Conservation (phyloP, 345 rosid genomes). For the Acer campestre region DNA sequence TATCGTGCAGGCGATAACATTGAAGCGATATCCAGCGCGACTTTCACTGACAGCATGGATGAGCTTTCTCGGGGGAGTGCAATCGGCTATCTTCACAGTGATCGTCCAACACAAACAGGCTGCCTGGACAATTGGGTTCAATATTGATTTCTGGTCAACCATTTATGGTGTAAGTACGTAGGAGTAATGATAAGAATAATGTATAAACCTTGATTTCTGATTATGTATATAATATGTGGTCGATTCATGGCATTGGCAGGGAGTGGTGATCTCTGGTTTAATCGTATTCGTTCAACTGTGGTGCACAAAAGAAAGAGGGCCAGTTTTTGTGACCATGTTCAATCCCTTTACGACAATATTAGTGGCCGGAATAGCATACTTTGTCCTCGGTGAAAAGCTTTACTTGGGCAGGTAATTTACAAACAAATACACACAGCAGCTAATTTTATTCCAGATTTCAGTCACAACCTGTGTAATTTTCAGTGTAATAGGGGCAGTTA, state of each 20-base stretch:
- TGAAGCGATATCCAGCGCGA: constrained; percentile 67
- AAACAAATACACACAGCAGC: not conserved
- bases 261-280: constrained; percentile 54
- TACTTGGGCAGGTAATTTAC: constrained; percentile 57
- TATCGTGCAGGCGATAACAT: constrained; percentile 43
- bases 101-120: constrained; percentile 41
- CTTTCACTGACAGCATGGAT: constrained; percentile 72
- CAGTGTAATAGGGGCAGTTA: constrained; percentile 59
- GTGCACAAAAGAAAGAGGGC: constrained; percentile 64
- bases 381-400: constrained; percentile 59
- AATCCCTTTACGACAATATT: constrained; percentile 56
- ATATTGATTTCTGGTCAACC: constrained; percentile 59
- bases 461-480: not conserved
- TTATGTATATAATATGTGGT: not conserved
- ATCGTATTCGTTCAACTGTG: constrained; percentile 45
- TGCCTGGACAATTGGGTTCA: constrained; percentile 58
- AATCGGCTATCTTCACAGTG: constrained; percentile 58
- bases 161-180: constrained; percentile 52
- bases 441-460: not conserved
- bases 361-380: constrained; percentile 52
- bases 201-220: not conserved
- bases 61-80: constrained; percentile 57
- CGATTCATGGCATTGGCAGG: constrained; percentile 46
- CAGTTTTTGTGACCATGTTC: constrained; percentile 69
- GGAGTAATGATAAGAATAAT: not conserved